Evolutionary conservation across 108 stramenopile genomes (phyloP), one percentile per base, ranked within the genome.

Genomic region (Fragilaria radians): DNA sequence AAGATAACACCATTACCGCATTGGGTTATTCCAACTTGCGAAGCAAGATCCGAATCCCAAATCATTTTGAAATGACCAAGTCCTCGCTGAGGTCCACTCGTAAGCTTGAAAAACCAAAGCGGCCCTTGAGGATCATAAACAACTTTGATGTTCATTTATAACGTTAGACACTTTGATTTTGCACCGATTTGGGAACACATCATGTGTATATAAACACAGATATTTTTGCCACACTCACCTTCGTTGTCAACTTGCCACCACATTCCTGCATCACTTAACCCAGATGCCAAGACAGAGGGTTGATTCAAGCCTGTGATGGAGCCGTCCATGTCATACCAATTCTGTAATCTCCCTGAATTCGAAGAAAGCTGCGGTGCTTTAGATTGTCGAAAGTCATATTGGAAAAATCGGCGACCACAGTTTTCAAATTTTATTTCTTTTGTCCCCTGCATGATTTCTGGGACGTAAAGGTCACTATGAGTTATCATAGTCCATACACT

Each of bases 361-460:
- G 33, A 26, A 11, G 7, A 23, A 29, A 53, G 46, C n/a, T 33
- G 51, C n/a, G n/a, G n/a, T n/a, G n/a, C n/a, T n/a, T n/a, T n/a
- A n/a, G n/a, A n/a, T n/a, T n/a, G n/a, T n/a, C n/a, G n/a, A n/a
- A n/a, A n/a, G n/a, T n/a, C n/a, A n/a, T n/a, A n/a, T n/a, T n/a
- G n/a, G n/a, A n/a, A n/a, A 28, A 66, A 72, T 21, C 70, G 17
- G 4, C 70, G 58, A 24, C 70, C 70, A 17, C 64, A 65, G 31
- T 72, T 46, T 26, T 66, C 65, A 26, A 65, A 72, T 46, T 58
- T 62, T 5, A 72, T 61, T 22, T 52, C 32, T 17, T 28, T 32
- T 2, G 70, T 72, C 2, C 34, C 70, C 63, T 65, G 70, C 70
- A 72, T 72, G 9, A 66, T 28, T 28, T 72, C 65, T 21, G 70